Base-by-base conservation (phyloP, 202 grass and related monocot genomes). In the Setaria italica region DNA sequence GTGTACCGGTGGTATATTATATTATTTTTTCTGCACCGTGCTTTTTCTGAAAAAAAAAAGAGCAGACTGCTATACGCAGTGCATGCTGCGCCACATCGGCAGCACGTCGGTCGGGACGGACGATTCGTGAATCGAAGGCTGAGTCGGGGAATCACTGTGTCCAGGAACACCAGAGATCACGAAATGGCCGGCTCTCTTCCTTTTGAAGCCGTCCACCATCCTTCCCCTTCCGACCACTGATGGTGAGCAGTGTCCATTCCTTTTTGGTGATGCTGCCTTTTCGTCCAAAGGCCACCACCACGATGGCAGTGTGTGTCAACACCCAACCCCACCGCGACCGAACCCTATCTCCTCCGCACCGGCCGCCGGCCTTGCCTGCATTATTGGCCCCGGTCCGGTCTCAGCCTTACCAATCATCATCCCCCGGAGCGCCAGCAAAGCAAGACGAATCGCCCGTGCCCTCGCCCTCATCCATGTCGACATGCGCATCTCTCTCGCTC, bases 381-480 rank as follows among this genome's bases (percentile, higher is more conserved):
- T 81, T 81, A 81, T 70, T 57, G 14, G 49, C 49, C 11, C 9
- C 17, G 5, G 69, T 30, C 5, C 10, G 5, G 69, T 30, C 45
- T 9, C 19, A 3, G 35, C 35, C 35, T 37, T 2, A 37, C 4
- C 35, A 37, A 19, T 69, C 39, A 10, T 71, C 34, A 34, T 21
- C 20, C 17, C 14, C 46, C 53, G 16, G 7, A 17, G 51, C 13
- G 4, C 63, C 63, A 49, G 29, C 11, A 57, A 66, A 10, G 19
- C 2, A 4, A 37, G 20, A 42, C 25, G 19, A 66, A 20, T 45
- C 60, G 34, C 43, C 37, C 54, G 0, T 83, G 14, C 55, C 19
- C 41, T 41, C 63, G 6, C 63, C 63, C 14, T 66, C 63, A 66
- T 66, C 76, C 50, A 83, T 79, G 88, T 87, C 88, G 88, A 87